phyloP scores from a whole-genome alignment of 176 grass and related monocot genomes.

The Themeda triandra region DNA sequence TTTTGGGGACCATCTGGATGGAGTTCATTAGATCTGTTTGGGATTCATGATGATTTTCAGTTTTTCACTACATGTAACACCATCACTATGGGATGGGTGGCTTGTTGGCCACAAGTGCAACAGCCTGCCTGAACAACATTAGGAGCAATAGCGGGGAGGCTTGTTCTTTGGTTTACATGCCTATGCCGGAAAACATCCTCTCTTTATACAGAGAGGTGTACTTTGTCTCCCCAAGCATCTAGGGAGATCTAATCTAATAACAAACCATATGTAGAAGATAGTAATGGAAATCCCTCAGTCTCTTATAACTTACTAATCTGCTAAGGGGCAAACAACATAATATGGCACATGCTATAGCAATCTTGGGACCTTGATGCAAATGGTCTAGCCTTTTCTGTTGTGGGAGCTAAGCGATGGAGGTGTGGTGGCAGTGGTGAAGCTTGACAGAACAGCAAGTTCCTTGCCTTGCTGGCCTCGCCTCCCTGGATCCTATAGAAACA shows the following conservation, averaged over 20 bases:
- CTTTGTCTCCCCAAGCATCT: not conserved
- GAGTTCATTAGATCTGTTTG: slow-evolving; percentile 16
- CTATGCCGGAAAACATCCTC: not conserved
- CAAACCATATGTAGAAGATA: not conserved
- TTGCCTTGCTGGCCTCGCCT: not conserved
- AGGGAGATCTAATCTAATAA: not conserved
- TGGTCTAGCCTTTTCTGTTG: not conserved
- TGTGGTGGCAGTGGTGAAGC: not conserved
- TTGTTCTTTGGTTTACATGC: not conserved
- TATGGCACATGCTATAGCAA: not conserved
- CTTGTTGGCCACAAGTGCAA: not conserved
- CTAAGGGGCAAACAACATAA: not conserved
- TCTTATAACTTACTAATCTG: not conserved
- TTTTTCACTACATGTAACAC: not conserved
- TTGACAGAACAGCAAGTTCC: not conserved
- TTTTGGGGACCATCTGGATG: slow-evolving; percentile 1
- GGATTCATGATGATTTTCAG: not conserved
- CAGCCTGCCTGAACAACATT: not conserved
- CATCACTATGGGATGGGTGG: not conserved
- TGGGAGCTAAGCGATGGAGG: not conserved
- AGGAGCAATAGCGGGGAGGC: not conserved
- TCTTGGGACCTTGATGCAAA: not conserved
- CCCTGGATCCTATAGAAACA: not conserved
- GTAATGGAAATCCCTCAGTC: not conserved
- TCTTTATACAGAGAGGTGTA: not conserved